These are phyloP conservation scores for Rhododendron griersonianum DNA, from an alignment of 148 eudicot species.

Conservation along the genomic window DNA sequence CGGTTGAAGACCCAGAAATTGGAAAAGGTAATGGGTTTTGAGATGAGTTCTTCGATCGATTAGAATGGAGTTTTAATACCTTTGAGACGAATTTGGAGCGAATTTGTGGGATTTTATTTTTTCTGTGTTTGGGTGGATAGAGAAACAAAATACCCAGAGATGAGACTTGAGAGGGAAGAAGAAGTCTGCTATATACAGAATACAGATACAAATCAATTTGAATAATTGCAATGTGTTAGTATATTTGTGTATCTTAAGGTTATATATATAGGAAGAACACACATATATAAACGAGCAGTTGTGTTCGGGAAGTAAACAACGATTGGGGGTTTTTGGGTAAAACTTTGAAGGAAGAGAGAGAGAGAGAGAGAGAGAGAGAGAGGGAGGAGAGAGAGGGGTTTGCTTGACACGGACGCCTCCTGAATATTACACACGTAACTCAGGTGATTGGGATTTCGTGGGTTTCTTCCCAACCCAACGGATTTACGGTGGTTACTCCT, in stretches of 20 bases:
- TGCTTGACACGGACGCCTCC: conserved; percentile 52
- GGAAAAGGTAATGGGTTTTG: neutral
- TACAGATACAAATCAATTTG: neutral
- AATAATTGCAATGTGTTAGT: neutral
- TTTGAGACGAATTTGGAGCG: neutral
- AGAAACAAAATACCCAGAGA: conserved; percentile 6
- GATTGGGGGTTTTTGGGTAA: neutral
- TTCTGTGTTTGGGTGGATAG: conserved; percentile 3
- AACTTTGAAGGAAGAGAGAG: conserved; percentile 15
- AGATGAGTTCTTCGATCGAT: neutral
- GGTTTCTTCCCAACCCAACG: conserved; percentile 3
- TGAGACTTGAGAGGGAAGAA: neutral
- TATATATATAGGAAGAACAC: neutral
- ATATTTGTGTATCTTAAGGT: neutral
- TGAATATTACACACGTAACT: conserved; percentile 19
- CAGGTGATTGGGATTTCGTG: conserved; percentile 11
- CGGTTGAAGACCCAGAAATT: neutral
- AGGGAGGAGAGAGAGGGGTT: conserved; percentile 4
- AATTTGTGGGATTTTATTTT: neutral
- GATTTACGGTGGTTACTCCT: conserved; percentile 10
- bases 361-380: neutral
- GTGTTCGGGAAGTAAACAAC: neutral
- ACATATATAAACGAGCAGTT: neutral
- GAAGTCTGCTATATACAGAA: conserved; percentile 7
- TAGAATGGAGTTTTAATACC: neutral